Evolutionary conservation across 2,329 filamentous ascomycete genomes (phyloP), one percentile per base, ranked within the genome.

Genomic region (Aureobasidium sp.): DNA sequence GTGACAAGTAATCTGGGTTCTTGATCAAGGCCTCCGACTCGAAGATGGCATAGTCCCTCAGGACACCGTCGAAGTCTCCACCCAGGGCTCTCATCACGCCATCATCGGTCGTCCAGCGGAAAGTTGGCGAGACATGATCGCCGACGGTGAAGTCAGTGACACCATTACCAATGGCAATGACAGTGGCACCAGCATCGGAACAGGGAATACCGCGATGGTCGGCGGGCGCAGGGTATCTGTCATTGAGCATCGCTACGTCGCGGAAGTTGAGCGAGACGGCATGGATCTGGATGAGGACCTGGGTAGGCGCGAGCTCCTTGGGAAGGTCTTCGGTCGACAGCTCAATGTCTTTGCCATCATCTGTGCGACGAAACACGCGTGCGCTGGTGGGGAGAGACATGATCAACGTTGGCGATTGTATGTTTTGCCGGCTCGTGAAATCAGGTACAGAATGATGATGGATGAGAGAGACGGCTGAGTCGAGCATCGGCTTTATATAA

Each of bases 51-150:
- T 76, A 69, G 33, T 73, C 71, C 0, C 76, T 75, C 64, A 79
- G 47, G 1, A 75, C 73, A 0, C 77, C 77, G 62, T 79, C 77
- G 56, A 76, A 76, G 56, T 80, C 71, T 0, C 76, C 77, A 15
- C 53, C 1, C 73, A 77, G 2, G 78, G 69, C 77, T 53, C 22
- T 53, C 76, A 79, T 0, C 73, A 76, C n/a, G 75, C 66, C 0
- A 64, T 70, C 5, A 3, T 22, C 5, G 8, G 50, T 40, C 9
- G 66, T 52, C 49, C 75, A 71, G 6, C 74, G 71, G 0, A 72
- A 73, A 0, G 75, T 76, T 3, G 65, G 67, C 17, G 64, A 63
- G 5, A 67, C 67, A 14, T 66, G 62, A n/a, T 69, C 67, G 12
- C 69, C 68, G 1, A 60, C 19, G 9, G 37, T 33, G 35, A 69